Conservation (phyloP, 2,329 filamentous ascomycete species). For the Aspergillus texensis region DNA sequence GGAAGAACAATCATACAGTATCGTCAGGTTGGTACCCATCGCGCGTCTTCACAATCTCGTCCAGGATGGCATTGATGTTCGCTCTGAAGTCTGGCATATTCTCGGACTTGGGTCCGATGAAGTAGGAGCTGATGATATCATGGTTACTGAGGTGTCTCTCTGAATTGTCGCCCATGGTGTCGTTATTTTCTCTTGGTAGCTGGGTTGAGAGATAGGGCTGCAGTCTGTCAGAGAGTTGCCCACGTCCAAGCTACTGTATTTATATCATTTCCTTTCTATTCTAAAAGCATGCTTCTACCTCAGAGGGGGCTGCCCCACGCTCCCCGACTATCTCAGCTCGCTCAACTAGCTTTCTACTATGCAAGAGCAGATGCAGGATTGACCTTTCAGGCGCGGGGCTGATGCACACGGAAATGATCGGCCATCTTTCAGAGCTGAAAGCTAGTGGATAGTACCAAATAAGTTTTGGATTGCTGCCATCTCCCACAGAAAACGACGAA, state of each 20-base stretch:
- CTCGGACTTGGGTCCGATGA: constrained; percentile 11
- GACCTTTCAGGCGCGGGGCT: not conserved
- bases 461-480: too few species aligned
- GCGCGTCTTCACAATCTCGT: constrained; percentile 38
- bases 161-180: not conserved
- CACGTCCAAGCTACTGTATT: not conserved
- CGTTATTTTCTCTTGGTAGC: too few species aligned
- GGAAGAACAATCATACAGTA: not conserved
- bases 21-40: constrained; percentile 3
- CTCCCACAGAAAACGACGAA: too few species aligned
- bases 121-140: constrained; percentile 8
- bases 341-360: not conserved
- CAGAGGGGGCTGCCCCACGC: not conserved
- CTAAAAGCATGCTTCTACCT: not conserved
- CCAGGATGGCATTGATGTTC: constrained; percentile 45
- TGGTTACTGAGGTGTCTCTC: not conserved
- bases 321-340: not conserved
- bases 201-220: not conserved
- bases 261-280: not conserved
- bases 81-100: constrained; percentile 46
- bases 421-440: not conserved
- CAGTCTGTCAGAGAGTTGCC: not conserved
- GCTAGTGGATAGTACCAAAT: not conserved
- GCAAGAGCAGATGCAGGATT: not conserved
- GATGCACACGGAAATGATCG: not conserved